phyloP scores from a whole-genome alignment of 345 rosid genomes.

The Lumnitzera racemosa region DNA sequence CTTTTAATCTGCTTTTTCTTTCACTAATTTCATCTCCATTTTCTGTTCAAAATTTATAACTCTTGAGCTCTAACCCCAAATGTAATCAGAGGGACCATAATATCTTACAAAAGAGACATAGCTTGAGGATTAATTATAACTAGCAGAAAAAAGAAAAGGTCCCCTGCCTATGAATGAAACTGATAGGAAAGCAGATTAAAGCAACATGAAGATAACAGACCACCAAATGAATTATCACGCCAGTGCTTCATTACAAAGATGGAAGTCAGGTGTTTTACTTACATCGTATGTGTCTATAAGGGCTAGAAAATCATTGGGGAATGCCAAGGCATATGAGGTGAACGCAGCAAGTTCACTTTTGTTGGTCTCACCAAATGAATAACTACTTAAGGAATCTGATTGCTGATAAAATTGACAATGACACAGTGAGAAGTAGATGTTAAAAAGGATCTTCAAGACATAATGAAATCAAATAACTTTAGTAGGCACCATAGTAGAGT shows the following conservation, averaged over 20 bases:
- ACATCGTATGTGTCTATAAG: slow-evolving; percentile 95
- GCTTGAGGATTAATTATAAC: too few species aligned
- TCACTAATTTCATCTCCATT: too few species aligned
- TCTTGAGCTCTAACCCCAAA: too few species aligned
- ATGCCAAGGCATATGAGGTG: slow-evolving; percentile 87
- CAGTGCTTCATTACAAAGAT: too few species aligned
- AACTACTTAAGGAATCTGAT: slow-evolving; percentile 43
- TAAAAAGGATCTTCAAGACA: slow-evolving; percentile 1
- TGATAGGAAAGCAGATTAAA: background rate
- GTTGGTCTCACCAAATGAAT: slow-evolving; percentile 74
- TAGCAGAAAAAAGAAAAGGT: too few species aligned
- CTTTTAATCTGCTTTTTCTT: too few species aligned
- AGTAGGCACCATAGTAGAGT: background rate
- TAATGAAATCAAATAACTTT: background rate
- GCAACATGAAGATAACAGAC: too few species aligned
- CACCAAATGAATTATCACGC: too few species aligned
- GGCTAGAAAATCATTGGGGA: slow-evolving; percentile 75
- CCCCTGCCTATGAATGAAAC: too few species aligned
- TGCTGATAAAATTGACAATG: slow-evolving; percentile 35
- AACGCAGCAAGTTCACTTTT: slow-evolving; percentile 93
- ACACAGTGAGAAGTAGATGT: background rate
- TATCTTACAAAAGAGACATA: too few species aligned
- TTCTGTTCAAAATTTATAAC: too few species aligned
- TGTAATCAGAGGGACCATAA: too few species aligned
- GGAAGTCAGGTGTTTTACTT: slow-evolving; percentile 18